These are phyloP conservation scores for Colletotrichum sp. DNA, from an alignment of 2,329 filamentous ascomycete species.

Conservation along the genomic window DNA sequence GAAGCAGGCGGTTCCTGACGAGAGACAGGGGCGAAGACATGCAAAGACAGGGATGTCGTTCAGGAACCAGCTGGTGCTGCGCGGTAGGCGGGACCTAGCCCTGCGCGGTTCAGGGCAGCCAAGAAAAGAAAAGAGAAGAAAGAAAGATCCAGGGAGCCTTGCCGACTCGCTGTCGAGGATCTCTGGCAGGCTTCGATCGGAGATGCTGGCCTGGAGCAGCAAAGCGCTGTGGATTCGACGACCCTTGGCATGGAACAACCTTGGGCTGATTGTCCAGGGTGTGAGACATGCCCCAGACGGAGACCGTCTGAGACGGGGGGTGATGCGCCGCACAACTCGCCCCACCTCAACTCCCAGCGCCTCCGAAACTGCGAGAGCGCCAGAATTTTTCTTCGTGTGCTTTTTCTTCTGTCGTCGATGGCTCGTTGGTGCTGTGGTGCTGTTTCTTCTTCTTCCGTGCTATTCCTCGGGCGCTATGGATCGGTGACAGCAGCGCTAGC, in stretches of 20 bases:
- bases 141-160: not conserved
- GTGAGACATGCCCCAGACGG: conserved; percentile 34
- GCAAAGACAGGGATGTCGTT: not conserved
- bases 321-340: not conserved
- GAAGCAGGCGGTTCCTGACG: not conserved
- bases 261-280: conserved; percentile 12
- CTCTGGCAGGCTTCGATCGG: conserved; percentile 9
- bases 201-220: conserved; percentile 6
- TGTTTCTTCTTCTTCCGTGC: not conserved
- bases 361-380: conserved; percentile 14
- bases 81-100: not conserved
- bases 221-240: conserved; percentile 11
- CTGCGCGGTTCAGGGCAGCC: conserved; percentile 16
- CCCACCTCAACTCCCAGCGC: conserved; percentile 1
- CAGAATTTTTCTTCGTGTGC: not conserved
- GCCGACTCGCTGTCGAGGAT: conserved; percentile 1
- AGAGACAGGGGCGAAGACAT: not conserved
- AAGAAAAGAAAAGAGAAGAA: not conserved
- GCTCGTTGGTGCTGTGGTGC: not conserved
- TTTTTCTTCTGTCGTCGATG: not conserved
- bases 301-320: conserved; percentile 27
- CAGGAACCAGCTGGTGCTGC: not conserved
- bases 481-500: not conserved
- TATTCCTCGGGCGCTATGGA: not conserved
- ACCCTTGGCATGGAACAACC: not conserved